phyloP scores from a whole-genome alignment of 1,139 yeast genomes.

The Kluyveromyces sp. region DNA sequence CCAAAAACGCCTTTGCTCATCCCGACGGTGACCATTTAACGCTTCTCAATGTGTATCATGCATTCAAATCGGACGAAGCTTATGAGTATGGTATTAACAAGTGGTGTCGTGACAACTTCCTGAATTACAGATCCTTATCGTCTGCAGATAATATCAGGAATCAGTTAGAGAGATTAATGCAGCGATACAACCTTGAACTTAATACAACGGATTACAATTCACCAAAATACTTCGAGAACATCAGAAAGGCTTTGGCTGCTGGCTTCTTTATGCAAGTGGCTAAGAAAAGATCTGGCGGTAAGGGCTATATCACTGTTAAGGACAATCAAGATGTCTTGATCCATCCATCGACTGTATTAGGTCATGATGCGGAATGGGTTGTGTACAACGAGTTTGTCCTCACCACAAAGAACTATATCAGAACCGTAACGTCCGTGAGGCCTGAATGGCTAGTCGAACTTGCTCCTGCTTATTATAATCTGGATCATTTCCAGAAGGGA shows the following conservation, averaged over 20 bases:
- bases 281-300: constrained; percentile 67
- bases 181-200: constrained; percentile 65
- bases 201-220: constrained; percentile 65
- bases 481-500: constrained; percentile 70
- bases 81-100: constrained; percentile 50
- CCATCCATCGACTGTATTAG: constrained; percentile 80
- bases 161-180: constrained; percentile 81
- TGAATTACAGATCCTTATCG: constrained; percentile 73
- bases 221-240: constrained; percentile 60
- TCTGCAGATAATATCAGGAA: constrained; percentile 80
- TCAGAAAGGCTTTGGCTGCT: constrained; percentile 79
- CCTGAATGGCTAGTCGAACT: constrained; percentile 83
- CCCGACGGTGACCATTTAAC: constrained; percentile 96
- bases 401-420: constrained; percentile 85
- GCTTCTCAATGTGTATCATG: constrained; percentile 79
- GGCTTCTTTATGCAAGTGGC: constrained; percentile 99
- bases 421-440: constrained; percentile 87
- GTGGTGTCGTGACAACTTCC: constrained; percentile 91
- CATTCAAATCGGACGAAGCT: constrained; percentile 69
- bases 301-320: constrained; percentile 79
- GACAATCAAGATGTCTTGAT: constrained; percentile 93
- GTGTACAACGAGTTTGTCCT: constrained; percentile 91
- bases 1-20: constrained; percentile 81
- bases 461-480: constrained; percentile 79
- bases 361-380: constrained; percentile 86